phyloP scores from a whole-genome alignment of 2,329 filamentous ascomycete genomes.

The Paecilomyces variotii region DNA sequence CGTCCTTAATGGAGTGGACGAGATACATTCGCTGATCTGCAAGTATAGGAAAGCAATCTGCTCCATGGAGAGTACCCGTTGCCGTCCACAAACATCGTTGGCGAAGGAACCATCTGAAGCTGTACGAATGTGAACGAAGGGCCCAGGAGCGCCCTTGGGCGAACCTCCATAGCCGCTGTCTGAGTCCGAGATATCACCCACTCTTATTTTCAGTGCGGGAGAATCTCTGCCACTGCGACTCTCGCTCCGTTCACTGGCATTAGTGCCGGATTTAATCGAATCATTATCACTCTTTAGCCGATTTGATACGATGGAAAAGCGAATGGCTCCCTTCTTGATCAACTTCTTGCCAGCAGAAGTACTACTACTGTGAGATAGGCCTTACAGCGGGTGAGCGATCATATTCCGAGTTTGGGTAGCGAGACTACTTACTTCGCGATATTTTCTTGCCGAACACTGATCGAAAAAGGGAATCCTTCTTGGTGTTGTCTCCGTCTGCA shows the following conservation, averaged over 20 bases:
- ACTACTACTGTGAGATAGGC: constrained; percentile 16
- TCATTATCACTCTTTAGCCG: constrained; percentile 10
- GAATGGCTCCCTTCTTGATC: constrained; percentile 19
- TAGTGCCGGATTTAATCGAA: constrained; percentile 4
- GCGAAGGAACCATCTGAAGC: constrained; percentile 17
- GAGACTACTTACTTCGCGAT: constrained; percentile 13
- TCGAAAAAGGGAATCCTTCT: constrained; percentile 16
- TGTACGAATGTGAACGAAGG: constrained; percentile 19
- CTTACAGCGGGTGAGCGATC: constrained; percentile 8
- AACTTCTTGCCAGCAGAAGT: constrained; percentile 16
- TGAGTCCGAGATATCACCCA: constrained; percentile 9
- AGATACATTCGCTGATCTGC: constrained; percentile 17
- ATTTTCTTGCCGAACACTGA: constrained; percentile 18
- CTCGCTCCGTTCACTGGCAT: constrained; percentile 4
- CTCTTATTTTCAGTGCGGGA: constrained; percentile 6
- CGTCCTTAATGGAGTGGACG: constrained; percentile 14
- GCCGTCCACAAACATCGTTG: constrained; percentile 21
- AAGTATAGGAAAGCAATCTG: constrained; percentile 22
- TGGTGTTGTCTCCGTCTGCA: constrained; percentile 2
- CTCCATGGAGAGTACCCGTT: constrained; percentile 22
- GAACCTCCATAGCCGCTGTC: constrained; percentile 11
- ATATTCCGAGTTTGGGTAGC: not conserved
- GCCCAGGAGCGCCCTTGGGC: not conserved
- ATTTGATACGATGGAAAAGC: constrained; percentile 21
- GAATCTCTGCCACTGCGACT: constrained; percentile 1